These are phyloP conservation scores for Capsella rubella DNA, from an alignment of 441 rosid genomes.

Conservation along the genomic window DNA sequence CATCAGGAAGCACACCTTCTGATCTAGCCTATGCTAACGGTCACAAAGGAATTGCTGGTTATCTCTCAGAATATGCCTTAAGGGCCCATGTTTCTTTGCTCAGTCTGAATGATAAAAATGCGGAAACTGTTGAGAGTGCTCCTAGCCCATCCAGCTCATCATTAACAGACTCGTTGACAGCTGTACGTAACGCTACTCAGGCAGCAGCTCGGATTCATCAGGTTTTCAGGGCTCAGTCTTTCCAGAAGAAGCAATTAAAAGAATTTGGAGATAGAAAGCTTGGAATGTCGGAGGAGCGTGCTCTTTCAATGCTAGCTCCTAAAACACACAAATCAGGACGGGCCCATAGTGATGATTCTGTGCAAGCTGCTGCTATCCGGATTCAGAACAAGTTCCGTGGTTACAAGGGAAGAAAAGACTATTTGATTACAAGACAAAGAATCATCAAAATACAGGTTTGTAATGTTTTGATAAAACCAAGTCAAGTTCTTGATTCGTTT, in stretches of 20 bases:
- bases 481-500: constrained; percentile 22
- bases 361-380: constrained; percentile 74
- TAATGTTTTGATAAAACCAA: constrained; percentile 19
- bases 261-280: constrained; percentile 59
- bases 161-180: constrained; percentile 76
- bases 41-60: constrained; percentile 94
- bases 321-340: constrained; percentile 56
- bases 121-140: constrained; percentile 50
- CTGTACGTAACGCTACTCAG: constrained; percentile 83
- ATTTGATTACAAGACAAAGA: constrained; percentile 69
- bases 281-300: constrained; percentile 66
- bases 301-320: constrained; percentile 68
- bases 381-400: constrained; percentile 92
- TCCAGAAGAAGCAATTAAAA: constrained; percentile 79
- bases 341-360: constrained; percentile 63
- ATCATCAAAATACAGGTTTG: constrained; percentile 88
- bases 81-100: constrained; percentile 64
- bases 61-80: constrained; percentile 81
- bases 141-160: constrained; percentile 54
- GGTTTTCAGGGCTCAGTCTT: constrained; percentile 88
- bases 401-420: constrained; percentile 88
- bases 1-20: constrained; percentile 81
- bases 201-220: constrained; percentile 89
- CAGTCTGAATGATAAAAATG: constrained; percentile 53
- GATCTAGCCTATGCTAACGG: constrained; percentile 87